Conservation (phyloP, 2,329 filamentous ascomycete species). For the Waltergamsia citrina region DNA sequence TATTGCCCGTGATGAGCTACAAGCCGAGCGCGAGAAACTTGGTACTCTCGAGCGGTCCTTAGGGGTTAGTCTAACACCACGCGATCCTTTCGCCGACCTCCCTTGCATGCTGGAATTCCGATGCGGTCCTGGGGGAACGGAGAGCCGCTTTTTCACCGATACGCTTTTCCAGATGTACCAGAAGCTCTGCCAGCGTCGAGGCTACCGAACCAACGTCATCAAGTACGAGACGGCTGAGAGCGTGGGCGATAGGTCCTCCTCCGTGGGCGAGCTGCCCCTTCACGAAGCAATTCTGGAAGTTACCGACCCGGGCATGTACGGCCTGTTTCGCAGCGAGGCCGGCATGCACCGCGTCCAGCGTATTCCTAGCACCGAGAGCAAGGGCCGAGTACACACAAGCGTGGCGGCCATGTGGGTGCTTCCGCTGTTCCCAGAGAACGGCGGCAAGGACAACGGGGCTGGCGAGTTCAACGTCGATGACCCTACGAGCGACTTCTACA, state of each 20-base stretch:
- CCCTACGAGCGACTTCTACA: slow-evolving; percentile 83
- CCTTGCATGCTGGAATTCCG: slow-evolving; percentile 88
- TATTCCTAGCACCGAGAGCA: slow-evolving; percentile 82
- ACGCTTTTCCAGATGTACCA: slow-evolving; percentile 88
- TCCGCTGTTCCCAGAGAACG: slow-evolving; percentile 62
- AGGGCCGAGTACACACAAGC: slow-evolving; percentile 87
- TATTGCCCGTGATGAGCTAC: slow-evolving; percentile 74
- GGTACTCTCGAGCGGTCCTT: slow-evolving; percentile 55
- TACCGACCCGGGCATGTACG: slow-evolving; percentile 68
- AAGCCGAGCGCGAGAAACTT: slow-evolving; percentile 53
- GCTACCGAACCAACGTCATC: slow-evolving; percentile 57
- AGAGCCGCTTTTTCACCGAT: slow-evolving; percentile 84
- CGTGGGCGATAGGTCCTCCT: slow-evolving; percentile 38
- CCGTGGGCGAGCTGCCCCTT: slow-evolving; percentile 57
- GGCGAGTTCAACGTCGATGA: slow-evolving; percentile 61
- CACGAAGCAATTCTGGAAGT: slow-evolving; percentile 86
- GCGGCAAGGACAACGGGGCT: slow-evolving; percentile 34
- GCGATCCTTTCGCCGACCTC: slow-evolving; percentile 81
- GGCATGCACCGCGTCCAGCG: slow-evolving; percentile 94
- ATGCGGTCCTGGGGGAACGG: slow-evolving; percentile 83
- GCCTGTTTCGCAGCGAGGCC: slow-evolving; percentile 72
- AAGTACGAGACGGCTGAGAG: slow-evolving; percentile 74
- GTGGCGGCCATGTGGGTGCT: slow-evolving; percentile 89
- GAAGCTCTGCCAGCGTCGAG: slow-evolving; percentile 60
- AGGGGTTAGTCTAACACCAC: slow-evolving; percentile 70